Conservation (phyloP, 164 flowering plant genomes). For the Magnolia officinalis region DNA sequence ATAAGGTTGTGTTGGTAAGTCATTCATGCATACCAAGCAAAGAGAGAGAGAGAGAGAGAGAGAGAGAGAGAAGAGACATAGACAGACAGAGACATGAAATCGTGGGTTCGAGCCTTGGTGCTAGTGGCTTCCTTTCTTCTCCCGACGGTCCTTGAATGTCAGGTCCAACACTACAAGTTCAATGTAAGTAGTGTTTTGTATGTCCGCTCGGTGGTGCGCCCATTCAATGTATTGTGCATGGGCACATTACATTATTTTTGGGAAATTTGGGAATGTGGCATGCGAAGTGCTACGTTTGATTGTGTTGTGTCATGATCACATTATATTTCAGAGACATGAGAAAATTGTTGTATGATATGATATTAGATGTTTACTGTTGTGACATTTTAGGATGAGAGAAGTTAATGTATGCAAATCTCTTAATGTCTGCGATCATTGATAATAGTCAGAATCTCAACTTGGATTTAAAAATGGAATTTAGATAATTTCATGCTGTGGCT, state of each 20-base stretch:
- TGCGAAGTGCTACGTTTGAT: not conserved
- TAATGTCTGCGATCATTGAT: too few relatives aligned
- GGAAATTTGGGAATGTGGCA: not conserved
- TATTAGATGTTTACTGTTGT: too few relatives aligned
- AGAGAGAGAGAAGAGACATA: conserved; percentile 1
- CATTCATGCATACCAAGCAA: not conserved
- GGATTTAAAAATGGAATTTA: too few relatives aligned
- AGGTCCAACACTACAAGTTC: conserved; percentile 60
- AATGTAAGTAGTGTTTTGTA: conserved; percentile 32
- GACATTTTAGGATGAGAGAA: too few relatives aligned
- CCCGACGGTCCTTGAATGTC: conserved; percentile 35
- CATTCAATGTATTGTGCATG: not conserved
- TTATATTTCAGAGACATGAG: too few relatives aligned
- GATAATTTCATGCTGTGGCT: too few relatives aligned
- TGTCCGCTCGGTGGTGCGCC: not conserved
- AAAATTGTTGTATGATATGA: too few relatives aligned
- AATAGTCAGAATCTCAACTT: too few relatives aligned
- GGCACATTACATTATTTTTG: not conserved
- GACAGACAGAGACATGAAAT: conserved; percentile 21
- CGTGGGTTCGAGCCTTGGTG: conserved; percentile 25
- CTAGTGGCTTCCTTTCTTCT: conserved; percentile 23
- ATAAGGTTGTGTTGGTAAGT: conserved; percentile 12
- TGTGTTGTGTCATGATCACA: too few relatives aligned
- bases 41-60: too few relatives aligned
- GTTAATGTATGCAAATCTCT: too few relatives aligned